Evolutionary conservation across 2,329 filamentous ascomycete genomes (phyloP), one percentile per base, ranked within the genome.

Genomic region (Ophiostoma sp.): DNA sequence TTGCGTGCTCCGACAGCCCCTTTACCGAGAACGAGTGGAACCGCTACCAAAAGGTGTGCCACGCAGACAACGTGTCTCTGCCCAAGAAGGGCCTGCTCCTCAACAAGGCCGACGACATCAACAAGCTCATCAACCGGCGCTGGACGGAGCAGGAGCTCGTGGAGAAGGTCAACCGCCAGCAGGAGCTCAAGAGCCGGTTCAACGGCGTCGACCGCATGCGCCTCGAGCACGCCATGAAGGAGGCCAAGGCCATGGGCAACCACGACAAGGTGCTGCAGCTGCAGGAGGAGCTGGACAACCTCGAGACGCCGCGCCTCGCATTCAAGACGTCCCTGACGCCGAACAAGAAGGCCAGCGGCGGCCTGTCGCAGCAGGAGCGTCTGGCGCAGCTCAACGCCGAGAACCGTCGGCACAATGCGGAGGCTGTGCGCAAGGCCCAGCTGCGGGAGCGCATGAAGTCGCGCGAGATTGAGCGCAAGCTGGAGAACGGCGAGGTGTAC

Each of bases 341-440:
- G 35, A 77, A 79, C 39, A 89, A 87, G 76, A 85, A 85, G 73
- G 81, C 84, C 35, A 62, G 39, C 57, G 60, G 36, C 3, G 66
- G 57, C 41, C 60, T 85, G 44, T 83, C 83, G 13, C 90, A 96
- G 78, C 92, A 94, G 78, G 92, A 96, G 73, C 89, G 91, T 36
- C 85, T 98, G 33, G 91, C 92, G 0, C 86, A 90, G 76, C 84
- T 97, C 74, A 99, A 99, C 79, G 84, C 87, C 36, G 88, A 91
- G 76, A 97, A 97, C 79, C 89, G 94, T 72, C 88, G 89, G 71
- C 86, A 89, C 74, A 97, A 97, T 76, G 86, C 87, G n/a, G 92
- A 97, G 77, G 89, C 91, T 67, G 91, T 98, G n/a, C 92, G 94
- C 72, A 91, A 92, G 78, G 94, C 94, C 0, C 91, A 97, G 77